phyloP scores from a whole-genome alignment of 176 grass and related monocot species.

The Otatea glauca region DNA sequence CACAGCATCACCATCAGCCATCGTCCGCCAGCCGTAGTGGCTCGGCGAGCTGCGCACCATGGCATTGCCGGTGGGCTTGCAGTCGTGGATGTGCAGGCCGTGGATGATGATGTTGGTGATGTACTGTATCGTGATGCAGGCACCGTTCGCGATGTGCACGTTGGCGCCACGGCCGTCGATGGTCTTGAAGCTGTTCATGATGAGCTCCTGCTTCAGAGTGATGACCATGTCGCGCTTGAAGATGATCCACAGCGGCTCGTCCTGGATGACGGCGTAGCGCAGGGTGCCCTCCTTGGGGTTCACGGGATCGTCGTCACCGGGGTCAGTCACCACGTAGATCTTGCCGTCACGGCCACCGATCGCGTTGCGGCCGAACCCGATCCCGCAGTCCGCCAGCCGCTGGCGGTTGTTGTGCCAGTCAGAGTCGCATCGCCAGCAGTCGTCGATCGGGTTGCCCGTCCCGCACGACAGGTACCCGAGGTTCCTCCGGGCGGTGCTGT shows the following conservation, averaged over 20 bases:
- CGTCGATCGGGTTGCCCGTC: constrained; percentile 80
- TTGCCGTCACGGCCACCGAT: constrained; percentile 74
- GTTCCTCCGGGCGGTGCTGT: constrained; percentile 59
- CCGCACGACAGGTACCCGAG: constrained; percentile 73
- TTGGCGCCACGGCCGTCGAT: constrained; percentile 78
- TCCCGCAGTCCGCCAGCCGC: constrained; percentile 73
- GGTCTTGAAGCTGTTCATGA: constrained; percentile 97
- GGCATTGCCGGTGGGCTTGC: constrained; percentile 82
- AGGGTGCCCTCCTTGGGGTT: constrained; percentile 73
- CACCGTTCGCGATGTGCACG: constrained; percentile 81
- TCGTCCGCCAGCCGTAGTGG: constrained; percentile 87
- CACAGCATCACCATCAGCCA: constrained; percentile 76
- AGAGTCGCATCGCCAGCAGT: constrained; percentile 80
- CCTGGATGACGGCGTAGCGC: constrained; percentile 71
- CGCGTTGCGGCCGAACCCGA: constrained; percentile 84
- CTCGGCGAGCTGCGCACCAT: constrained; percentile 85
- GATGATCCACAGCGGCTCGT: constrained; percentile 91
- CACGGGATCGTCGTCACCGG: constrained; percentile 62
- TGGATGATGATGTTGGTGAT: constrained; percentile 86
- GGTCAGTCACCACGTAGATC: constrained; percentile 74
- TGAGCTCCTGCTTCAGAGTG: constrained; percentile 77
- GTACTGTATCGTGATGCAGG: constrained; percentile 85
- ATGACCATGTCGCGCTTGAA: constrained; percentile 94
- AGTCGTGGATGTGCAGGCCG: constrained; percentile 83
- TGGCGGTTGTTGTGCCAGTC: constrained; percentile 78